Evolutionary conservation across 108 stramenopile species (phyloP), one percentile per base, ranked within the genome.

Genomic region (Cyclotella choctawhatcheeana): DNA sequence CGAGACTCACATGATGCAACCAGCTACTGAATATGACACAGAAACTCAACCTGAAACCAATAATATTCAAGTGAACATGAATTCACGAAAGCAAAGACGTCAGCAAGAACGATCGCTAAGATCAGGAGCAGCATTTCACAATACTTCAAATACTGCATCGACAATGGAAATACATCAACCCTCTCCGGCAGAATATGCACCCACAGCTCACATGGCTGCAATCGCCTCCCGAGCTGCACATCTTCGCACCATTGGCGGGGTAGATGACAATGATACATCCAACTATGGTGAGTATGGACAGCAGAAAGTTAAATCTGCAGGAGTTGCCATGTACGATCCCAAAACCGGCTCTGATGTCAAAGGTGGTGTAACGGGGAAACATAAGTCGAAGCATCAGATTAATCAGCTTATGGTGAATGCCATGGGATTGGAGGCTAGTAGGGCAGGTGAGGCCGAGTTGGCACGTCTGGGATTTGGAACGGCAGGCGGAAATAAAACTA

Each of bases 371-470:
- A 71, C 81, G 6, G 81, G 67, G 34, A 82, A 82, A 29, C 74
- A 76, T 58, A 62, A 62, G 27, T 70, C 68, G 26, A 82, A 82
- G 47, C 74, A 82, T 59, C 81, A 82, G 56, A 82, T 82, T 35
- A 82, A 82, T 60, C 70, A 71, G 31, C 47, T 82, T 20, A 82
- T 82, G 81, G 81, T 70, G n/a, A 82, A 50, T 53, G 81, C 81
- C 18, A 71, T 77, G 26, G 63, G 74, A 20, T 67, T 77, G 70
- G 81, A 82, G 70, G 81, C 81, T 17, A 60, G 71, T 66, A 53
- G 76, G 25, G 81, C 81, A 7, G 64, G 69, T 13, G 76, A 82
- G 55, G 58, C 75, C 16, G 76, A 77, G 59, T 51, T 82, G 71
- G 71, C 75, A 43, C 63, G 70, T 40, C 51, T 77, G 40, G 66